Conservation (phyloP, 257 asterid species). For the Anisodus tanguticus region DNA sequence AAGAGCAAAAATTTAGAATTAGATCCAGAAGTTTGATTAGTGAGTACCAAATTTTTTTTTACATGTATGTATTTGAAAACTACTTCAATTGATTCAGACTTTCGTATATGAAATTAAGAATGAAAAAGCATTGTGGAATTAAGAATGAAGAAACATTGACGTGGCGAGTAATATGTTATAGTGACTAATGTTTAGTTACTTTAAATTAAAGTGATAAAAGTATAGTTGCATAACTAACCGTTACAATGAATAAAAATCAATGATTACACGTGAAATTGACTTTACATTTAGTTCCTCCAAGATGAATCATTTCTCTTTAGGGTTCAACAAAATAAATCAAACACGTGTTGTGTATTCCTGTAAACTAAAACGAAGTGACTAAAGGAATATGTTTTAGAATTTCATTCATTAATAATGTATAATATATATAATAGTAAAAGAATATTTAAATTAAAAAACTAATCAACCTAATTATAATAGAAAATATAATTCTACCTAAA, state of each 20-base stretch:
- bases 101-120: background rate
- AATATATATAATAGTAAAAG: too few species aligned
- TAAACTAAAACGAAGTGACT: background rate
- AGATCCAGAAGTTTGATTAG: background rate
- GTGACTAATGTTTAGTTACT: background rate
- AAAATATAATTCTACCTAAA: too few species aligned
- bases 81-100: background rate
- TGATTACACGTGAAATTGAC: background rate
- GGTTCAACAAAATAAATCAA: background rate
- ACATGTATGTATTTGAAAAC: background rate
- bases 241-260: background rate
- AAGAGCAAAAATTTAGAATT: background rate
- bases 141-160: background rate
- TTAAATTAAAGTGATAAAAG: background rate
- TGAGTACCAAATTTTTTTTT: background rate
- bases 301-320: slow-evolving; percentile 1
- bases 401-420: too few species aligned
- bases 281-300: background rate
- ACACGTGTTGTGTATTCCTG: background rate
- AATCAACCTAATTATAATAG: too few species aligned
- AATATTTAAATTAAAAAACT: too few species aligned
- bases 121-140: too few species aligned
- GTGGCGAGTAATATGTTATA: background rate
- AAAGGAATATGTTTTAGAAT: too few species aligned
- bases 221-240: too few species aligned